These are phyloP conservation scores for Metarhizium album DNA, from an alignment of 2,329 filamentous ascomycete species.

Conservation along the genomic window DNA sequence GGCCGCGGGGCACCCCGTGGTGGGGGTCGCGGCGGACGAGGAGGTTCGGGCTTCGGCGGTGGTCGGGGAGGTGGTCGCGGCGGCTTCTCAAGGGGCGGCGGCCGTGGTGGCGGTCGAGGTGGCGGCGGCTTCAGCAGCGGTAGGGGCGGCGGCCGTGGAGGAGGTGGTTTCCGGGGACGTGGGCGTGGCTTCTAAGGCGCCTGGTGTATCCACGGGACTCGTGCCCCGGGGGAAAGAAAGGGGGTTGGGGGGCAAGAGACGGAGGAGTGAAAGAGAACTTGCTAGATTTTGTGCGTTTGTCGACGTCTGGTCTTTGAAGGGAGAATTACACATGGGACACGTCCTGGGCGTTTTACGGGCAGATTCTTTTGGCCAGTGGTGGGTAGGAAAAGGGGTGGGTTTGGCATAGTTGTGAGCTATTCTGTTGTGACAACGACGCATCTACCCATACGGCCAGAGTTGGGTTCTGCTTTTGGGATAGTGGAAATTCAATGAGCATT, in stretches of 20 bases:
- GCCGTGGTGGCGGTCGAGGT: conserved; percentile 11
- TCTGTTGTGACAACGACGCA: not conserved
- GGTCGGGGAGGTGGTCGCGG: conserved; percentile 30
- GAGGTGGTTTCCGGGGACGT: conserved; percentile 14
- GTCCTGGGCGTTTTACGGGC: conserved; percentile 5
- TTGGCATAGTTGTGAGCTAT: conserved; percentile 2
- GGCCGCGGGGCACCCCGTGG: conserved; percentile 13
- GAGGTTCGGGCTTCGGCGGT: conserved; percentile 15
- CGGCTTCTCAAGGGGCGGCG: conserved; percentile 22
- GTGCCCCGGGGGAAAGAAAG: too few species aligned
- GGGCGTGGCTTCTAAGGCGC: conserved; percentile 24
- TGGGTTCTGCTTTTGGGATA: conserved; percentile 4
- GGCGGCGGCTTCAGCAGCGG: conserved; percentile 10
- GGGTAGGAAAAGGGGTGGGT: too few species aligned
- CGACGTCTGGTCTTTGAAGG: conserved; percentile 3
- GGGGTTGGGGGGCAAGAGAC: conserved; percentile 2
- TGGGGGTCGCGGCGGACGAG: conserved; percentile 24
- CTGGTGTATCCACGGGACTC: conserved; percentile 7
- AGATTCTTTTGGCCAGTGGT: conserved; percentile 5
- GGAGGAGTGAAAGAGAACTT: not conserved
- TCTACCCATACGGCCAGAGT: conserved; percentile 3
- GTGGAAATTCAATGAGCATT: conserved; percentile 2
- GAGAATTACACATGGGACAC: not conserved
- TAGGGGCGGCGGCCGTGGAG: conserved; percentile 13
- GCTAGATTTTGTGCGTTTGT: not conserved